A percentile compares a stretch with the other conserved stretches of the same genome.
Conservation (phyloP, 139 green algal species). For the Protoeuglena noctilucae region DNA sequence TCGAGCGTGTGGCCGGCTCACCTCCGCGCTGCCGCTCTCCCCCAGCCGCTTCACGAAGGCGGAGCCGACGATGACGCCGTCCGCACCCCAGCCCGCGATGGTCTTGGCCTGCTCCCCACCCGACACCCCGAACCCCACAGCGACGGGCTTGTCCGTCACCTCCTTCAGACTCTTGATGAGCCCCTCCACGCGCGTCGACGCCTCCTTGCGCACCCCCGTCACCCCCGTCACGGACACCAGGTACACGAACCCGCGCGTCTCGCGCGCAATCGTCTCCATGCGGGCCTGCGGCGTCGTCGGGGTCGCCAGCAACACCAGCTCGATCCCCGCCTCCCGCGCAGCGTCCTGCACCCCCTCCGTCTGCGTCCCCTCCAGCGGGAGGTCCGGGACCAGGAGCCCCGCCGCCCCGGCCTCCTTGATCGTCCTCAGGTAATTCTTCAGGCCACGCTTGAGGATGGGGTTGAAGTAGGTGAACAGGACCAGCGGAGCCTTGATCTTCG, state of each 20-base stretch:
- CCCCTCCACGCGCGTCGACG: conserved; percentile 56
- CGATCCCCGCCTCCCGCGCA: conserved; percentile 47
- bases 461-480: conserved; percentile 99
- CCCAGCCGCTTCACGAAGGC: conserved; percentile 77
- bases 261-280: conserved; percentile 57
- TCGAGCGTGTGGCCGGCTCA: too few relatives aligned
- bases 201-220: conserved; percentile 50
- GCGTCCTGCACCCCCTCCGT: conserved; percentile 51
- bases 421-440: conserved; percentile 69
- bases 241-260: conserved; percentile 90
- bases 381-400: conserved; percentile 10
- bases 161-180: conserved; percentile 56
- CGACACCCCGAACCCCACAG: conserved; percentile 92
- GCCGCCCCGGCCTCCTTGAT: conserved; percentile 69
- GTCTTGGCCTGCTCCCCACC: conserved; percentile 55
- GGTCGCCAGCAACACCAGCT: conserved; percentile 83
- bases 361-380: conserved; percentile 19
- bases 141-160: conserved; percentile 69
- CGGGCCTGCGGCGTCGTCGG: conserved; percentile 74
- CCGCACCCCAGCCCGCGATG: conserved; percentile 77
- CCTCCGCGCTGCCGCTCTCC: conserved; percentile 29
- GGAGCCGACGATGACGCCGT: conserved; percentile 91
- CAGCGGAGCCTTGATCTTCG: conserved; percentile 59
- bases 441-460: conserved; percentile 77
- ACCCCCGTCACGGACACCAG: conserved; percentile 88